phyloP scores from a whole-genome alignment of 139 green algal species.

The Micractinium conductrix region DNA sequence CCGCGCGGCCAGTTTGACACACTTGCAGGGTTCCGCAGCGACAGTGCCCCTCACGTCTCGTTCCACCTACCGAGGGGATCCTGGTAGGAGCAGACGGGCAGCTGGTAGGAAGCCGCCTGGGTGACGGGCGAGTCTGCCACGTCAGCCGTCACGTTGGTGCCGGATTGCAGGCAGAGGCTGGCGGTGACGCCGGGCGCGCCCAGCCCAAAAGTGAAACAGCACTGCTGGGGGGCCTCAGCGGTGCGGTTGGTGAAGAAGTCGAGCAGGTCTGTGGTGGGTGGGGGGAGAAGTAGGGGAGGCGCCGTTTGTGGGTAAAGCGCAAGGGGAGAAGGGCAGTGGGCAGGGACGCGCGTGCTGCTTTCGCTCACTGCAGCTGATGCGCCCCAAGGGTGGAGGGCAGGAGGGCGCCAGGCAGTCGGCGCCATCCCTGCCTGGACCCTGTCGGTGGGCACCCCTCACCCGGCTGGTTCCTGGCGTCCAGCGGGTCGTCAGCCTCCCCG shows the following conservation, averaged over 20 bases:
- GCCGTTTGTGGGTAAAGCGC: not conserved
- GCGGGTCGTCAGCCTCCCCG: not conserved
- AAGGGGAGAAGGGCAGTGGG: not conserved
- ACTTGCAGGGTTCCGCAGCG: too few relatives aligned
- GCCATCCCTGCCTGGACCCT: too few relatives aligned
- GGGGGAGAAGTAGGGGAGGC: too few relatives aligned
- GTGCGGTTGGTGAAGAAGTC: not conserved
- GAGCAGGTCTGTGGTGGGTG: not conserved
- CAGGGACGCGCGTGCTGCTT: not conserved
- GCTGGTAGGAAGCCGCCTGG: slow-evolving; percentile 8
- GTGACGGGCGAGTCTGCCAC: not conserved
- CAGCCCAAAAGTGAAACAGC: slow-evolving; percentile 14
- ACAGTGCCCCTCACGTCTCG: too few relatives aligned
- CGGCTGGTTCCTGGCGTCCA: not conserved
- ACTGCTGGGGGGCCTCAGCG: not conserved
- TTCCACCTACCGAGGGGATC: slow-evolving; percentile 1
- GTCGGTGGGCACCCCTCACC: too few relatives aligned
- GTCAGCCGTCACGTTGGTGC: not conserved
- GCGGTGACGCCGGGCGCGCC: not conserved
- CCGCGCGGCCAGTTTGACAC: too few relatives aligned
- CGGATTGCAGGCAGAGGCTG: not conserved
- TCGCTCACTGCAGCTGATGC: too few relatives aligned
- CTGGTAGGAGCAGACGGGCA: slow-evolving; percentile 6
- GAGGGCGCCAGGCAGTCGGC: too few relatives aligned
- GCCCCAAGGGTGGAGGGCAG: too few relatives aligned